A percentile compares a stretch with the other conserved stretches of the same genome.
These are phyloP conservation scores for Talaromyces pinophilus DNA, from an alignment of 2,329 filamentous ascomycete species.

Conservation along the genomic window DNA sequence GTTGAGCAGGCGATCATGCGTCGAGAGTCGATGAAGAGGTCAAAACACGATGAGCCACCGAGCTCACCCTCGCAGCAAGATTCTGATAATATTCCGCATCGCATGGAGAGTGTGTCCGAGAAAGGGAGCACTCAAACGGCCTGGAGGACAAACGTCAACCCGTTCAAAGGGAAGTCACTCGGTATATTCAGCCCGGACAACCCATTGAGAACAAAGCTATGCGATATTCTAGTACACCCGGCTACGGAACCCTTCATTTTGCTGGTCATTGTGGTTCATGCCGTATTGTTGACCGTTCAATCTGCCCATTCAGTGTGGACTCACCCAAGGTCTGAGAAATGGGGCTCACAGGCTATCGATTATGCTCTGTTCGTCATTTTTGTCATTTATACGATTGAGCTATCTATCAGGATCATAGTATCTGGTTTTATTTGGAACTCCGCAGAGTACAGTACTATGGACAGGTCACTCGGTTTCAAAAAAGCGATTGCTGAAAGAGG, in stretches of 20 bases:
- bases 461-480: conserved; percentile 72
- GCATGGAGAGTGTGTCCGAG: conserved; percentile 36
- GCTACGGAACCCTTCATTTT: conserved; percentile 84
- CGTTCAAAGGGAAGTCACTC: conserved; percentile 80
- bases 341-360: conserved; percentile 69
- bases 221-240: conserved; percentile 82
- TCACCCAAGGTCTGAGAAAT: conserved; percentile 59
- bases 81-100: conserved; percentile 48
- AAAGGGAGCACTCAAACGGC: conserved; percentile 43
- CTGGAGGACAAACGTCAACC: conserved; percentile 62
- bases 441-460: conserved; percentile 85
- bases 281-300: conserved; percentile 83
- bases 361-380: conserved; percentile 82
- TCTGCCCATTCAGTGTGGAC: conserved; percentile 70
- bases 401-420: conserved; percentile 80
- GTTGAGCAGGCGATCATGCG: conserved; percentile 70
- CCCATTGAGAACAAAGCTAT: conserved; percentile 70
- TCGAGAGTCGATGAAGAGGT: conserved; percentile 55
- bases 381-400: conserved; percentile 83
- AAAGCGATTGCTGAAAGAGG: conserved; percentile 76
- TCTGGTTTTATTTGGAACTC: conserved; percentile 93
- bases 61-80: conserved; percentile 51
- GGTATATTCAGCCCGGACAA: conserved; percentile 82
- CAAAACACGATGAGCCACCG: conserved; percentile 55
- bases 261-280: conserved; percentile 82